These are phyloP conservation scores for Penicillium sp. DNA, from an alignment of 2,329 filamentous ascomycete species.

Conservation along the genomic window DNA sequence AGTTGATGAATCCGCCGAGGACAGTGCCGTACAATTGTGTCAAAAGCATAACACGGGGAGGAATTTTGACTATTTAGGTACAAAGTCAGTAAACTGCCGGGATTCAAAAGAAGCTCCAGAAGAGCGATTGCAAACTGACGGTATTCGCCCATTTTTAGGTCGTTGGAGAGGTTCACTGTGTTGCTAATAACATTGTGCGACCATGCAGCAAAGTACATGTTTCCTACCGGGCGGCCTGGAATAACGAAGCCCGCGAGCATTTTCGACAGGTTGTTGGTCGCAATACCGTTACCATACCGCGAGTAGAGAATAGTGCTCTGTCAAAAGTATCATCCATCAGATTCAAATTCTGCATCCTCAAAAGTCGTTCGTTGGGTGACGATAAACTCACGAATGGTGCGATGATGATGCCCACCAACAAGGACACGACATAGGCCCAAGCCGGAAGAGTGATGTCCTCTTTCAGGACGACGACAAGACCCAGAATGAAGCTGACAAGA, in stretches of 20 bases:
- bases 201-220: slow-evolving; percentile 64
- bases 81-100: background rate
- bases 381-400: slow-evolving; percentile 29
- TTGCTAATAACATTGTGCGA: slow-evolving; percentile 61
- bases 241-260: slow-evolving; percentile 59
- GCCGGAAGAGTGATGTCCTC: slow-evolving; percentile 36
- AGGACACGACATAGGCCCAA: slow-evolving; percentile 39
- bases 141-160: slow-evolving; percentile 64
- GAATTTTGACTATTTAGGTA: slow-evolving; percentile 51
- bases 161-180: slow-evolving; percentile 55
- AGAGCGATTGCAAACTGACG: slow-evolving; percentile 40
- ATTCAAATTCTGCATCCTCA: too few relatives aligned
- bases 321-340: too few relatives aligned
- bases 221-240: slow-evolving; percentile 57
- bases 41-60: slow-evolving; percentile 59
- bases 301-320: slow-evolving; percentile 42
- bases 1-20: slow-evolving; percentile 59
- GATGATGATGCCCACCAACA: slow-evolving; percentile 36
- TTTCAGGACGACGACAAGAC: slow-evolving; percentile 36
- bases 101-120: background rate
- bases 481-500: slow-evolving; percentile 34
- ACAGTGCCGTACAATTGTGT: slow-evolving; percentile 62
- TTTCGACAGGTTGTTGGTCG: slow-evolving; percentile 57
- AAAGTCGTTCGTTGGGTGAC: too few relatives aligned
- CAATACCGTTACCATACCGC: slow-evolving; percentile 23